A percentile compares a stretch with the other conserved stretches of the same genome.
Conservation (phyloP, 2,329 filamentous ascomycete species). For the Aspergillus glaucus region DNA sequence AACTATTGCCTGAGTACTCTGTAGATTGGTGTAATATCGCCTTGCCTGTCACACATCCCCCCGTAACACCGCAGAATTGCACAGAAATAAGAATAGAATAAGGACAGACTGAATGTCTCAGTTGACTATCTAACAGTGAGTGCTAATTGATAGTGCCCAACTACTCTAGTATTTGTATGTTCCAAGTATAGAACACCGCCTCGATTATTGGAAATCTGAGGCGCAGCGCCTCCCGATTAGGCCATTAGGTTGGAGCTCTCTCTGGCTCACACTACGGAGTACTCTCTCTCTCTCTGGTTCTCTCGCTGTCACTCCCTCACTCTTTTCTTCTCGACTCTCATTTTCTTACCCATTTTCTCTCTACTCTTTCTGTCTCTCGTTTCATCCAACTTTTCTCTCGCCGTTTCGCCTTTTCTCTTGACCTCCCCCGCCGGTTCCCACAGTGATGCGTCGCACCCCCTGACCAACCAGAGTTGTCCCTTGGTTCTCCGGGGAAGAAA, state of each 20-base stretch:
- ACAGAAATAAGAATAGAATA: no score
- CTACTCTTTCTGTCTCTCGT: slow-evolving; percentile 2
- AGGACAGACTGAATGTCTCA: no score
- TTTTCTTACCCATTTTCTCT: slow-evolving; percentile 8
- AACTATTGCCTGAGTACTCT: no score
- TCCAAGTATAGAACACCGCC: slow-evolving; percentile 1
- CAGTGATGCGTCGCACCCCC: slow-evolving; percentile 18
- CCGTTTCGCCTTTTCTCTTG: slow-evolving; percentile 4
- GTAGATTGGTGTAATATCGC: no score
- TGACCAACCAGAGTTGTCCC: slow-evolving; percentile 5
- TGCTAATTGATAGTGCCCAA: no score
- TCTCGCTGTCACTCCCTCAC: not conserved
- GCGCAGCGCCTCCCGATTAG: not conserved
- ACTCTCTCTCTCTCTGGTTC: not conserved
- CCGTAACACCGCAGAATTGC: no score
- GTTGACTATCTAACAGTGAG: no score
- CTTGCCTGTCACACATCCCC: no score
- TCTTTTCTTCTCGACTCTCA: slow-evolving; percentile 2
- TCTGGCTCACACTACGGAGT: no score
- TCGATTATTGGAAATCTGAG: not conserved
- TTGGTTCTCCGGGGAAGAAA: not conserved
- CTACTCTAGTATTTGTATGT: not conserved
- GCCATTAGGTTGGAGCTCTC: not conserved
- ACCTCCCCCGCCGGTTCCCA: slow-evolving; percentile 8
- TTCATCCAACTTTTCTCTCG: slow-evolving; percentile 3